These are phyloP conservation scores for Rhodocollybia butyracea DNA, from an alignment of 768 basidiomycete species.

Conservation along the genomic window DNA sequence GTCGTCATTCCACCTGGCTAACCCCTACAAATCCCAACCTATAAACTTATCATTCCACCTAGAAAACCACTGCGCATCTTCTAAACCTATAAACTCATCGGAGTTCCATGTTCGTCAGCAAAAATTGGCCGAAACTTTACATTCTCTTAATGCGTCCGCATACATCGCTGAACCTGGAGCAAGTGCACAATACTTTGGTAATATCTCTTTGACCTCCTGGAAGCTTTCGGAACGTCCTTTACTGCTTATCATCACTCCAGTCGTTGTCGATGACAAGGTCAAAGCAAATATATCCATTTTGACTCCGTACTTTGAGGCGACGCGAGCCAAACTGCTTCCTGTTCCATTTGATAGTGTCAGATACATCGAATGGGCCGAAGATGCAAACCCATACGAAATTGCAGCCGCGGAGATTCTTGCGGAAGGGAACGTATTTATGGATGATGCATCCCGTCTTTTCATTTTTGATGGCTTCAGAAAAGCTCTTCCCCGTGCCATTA, in stretches of 20 bases:
- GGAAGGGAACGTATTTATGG: slow-evolving; percentile 49
- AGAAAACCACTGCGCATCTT: slow-evolving; percentile 42
- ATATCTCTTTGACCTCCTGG: slow-evolving; percentile 65
- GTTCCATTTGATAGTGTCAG: slow-evolving; percentile 45
- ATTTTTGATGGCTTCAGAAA: slow-evolving; percentile 59
- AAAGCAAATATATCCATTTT: slow-evolving; percentile 53
- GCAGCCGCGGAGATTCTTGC: slow-evolving; percentile 28
- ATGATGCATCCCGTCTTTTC: slow-evolving; percentile 58
- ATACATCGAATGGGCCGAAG: slow-evolving; percentile 65
- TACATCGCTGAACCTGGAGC: slow-evolving; percentile 82
- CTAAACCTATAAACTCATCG: slow-evolving; percentile 40
- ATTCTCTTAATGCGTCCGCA: slow-evolving; percentile 51
- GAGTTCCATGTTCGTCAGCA: slow-evolving; percentile 56
- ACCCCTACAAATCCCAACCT: too few species aligned
- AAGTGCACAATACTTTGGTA: slow-evolving; percentile 68
- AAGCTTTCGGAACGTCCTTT: slow-evolving; percentile 75
- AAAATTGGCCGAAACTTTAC: slow-evolving; percentile 46
- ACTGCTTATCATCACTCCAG: slow-evolving; percentile 59
- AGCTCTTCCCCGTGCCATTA: slow-evolving; percentile 32
- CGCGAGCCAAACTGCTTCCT: slow-evolving; percentile 59
- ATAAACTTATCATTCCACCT: too few species aligned
- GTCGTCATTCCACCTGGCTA: too few species aligned
- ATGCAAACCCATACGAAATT: slow-evolving; percentile 60
- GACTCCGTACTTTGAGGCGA: slow-evolving; percentile 75
- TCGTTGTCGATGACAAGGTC: slow-evolving; percentile 15